Evolutionary conservation across 176 grass and related monocot genomes (phyloP).

Genomic region (Coix lacrymajobi): DNA sequence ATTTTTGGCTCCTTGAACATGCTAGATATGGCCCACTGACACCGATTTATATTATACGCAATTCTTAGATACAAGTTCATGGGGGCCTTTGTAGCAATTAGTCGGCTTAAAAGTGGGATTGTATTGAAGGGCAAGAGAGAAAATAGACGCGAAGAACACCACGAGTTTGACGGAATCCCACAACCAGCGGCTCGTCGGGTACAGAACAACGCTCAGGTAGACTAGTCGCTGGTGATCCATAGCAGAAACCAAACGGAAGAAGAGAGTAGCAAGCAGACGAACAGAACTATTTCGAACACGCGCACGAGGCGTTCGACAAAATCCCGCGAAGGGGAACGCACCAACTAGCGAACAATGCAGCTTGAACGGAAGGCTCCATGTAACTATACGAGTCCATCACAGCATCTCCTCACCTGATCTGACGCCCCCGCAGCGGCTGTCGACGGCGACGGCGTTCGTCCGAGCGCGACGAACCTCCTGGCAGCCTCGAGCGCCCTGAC

Average conservation of each 20-base stretch:
- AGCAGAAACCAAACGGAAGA: neutral
- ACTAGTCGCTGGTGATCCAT: neutral
- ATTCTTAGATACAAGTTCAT: neutral
- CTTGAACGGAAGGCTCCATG: neutral
- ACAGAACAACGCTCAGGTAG: neutral
- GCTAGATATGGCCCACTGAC: neutral
- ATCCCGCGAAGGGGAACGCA: neutral
- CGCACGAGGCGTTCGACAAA: conserved; percentile 22
- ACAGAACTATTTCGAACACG: neutral
- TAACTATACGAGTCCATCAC: neutral
- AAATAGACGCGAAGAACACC: neutral
- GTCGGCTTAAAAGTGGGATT: neutral
- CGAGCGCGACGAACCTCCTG: conserved; percentile 57
- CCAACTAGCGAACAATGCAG: conserved; percentile 40
- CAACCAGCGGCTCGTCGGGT: neutral
- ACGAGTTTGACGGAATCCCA: neutral
- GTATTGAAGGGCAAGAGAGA: neutral
- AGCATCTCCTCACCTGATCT: conserved; percentile 34
- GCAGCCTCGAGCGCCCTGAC: conserved; percentile 59
- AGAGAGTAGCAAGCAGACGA: neutral
- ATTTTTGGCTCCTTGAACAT: neutral
- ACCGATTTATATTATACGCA: neutral
- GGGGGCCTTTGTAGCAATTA: neutral
- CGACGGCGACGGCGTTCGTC: neutral
- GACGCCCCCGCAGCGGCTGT: neutral